These are phyloP conservation scores for Vaccinium myrtillus DNA, from an alignment of 148 eudicot genomes.

Conservation along the genomic window DNA sequence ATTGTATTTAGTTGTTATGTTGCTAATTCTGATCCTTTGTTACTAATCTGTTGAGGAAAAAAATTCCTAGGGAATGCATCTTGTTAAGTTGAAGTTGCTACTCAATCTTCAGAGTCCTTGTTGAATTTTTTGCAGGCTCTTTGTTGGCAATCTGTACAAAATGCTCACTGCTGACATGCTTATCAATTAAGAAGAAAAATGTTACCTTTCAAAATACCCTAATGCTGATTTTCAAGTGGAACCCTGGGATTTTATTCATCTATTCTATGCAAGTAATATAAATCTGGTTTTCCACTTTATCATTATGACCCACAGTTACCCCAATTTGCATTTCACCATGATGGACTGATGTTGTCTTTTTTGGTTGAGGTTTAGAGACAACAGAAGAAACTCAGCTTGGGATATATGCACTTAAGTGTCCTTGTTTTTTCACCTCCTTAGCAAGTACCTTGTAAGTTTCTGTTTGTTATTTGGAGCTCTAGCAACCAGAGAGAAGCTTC, in stretches of 20 bases:
- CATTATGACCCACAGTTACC: not conserved
- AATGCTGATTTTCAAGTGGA: not conserved
- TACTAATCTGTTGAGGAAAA: not conserved
- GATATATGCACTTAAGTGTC: constrained; percentile 38
- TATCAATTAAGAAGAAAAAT: not conserved
- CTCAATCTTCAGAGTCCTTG: not conserved
- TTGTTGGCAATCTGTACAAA: not conserved
- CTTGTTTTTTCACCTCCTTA: constrained; percentile 30
- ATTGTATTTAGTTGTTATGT: no score
- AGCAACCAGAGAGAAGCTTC: no score
- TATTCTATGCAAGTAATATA: not conserved
- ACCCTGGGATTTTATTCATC: not conserved
- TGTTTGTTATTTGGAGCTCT: no score
- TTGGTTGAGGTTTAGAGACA: constrained; percentile 41
- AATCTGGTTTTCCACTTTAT: not conserved
- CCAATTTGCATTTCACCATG: not conserved
- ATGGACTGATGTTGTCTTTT: constrained; percentile 35
- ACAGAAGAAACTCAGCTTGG: constrained; percentile 44
- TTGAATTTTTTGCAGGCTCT: not conserved
- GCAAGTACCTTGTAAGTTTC: constrained; percentile 39
- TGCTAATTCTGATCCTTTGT: no score
- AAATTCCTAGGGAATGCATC: not conserved
- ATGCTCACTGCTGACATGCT: not conserved
- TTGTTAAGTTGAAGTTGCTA: not conserved
- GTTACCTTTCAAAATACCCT: not conserved